phyloP scores from a whole-genome alignment of 2,329 filamentous ascomycete genomes.

The Eurotiales sp. region DNA sequence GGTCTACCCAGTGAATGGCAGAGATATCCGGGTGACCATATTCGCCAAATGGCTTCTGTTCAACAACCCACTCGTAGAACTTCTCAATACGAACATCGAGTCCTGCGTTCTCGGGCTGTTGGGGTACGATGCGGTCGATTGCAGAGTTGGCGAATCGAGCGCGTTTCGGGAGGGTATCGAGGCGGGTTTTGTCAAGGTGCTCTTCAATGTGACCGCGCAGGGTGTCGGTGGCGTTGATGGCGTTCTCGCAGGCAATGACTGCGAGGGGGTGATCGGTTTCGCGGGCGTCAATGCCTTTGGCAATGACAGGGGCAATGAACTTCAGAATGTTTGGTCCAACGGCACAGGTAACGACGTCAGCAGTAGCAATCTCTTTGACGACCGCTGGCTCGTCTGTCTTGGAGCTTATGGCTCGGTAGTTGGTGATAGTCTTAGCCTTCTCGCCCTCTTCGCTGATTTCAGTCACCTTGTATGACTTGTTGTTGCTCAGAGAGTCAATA shows the following conservation, averaged over 20 bases:
- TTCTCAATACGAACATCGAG: conserved; percentile 94
- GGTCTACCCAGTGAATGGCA: conserved; percentile 87
- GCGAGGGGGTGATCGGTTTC: conserved; percentile 65
- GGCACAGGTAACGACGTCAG: conserved; percentile 91
- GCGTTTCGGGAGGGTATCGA: conserved; percentile 65
- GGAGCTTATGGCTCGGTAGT: conserved; percentile 97
- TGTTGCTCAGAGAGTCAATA: conserved; percentile 73
- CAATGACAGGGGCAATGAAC: conserved; percentile 93
- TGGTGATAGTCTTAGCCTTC: conserved; percentile 76
- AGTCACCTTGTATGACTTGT: conserved; percentile 80
- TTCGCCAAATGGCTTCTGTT: conserved; percentile 76
- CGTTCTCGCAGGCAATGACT: conserved; percentile 97
- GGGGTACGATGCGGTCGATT: conserved; percentile 96
- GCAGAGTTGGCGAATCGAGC: conserved; percentile 95
- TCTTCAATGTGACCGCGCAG: conserved; percentile 77
- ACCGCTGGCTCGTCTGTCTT: conserved; percentile 78
- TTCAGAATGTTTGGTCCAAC: conserved; percentile 94
- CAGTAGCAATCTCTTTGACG: conserved; percentile 77
- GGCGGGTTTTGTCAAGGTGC: conserved; percentile 65
- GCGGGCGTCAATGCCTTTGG: conserved; percentile 83
- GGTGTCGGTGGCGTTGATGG: conserved; percentile 88
- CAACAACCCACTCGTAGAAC: conserved; percentile 99
- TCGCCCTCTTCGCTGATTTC: conserved; percentile 86
- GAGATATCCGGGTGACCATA: conserved; percentile 69
- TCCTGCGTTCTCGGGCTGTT: conserved; percentile 73